Evolutionary conservation across 352 stramenopile species (phyloP), one percentile per base, ranked within the genome.

Genomic region (Pythium rishiriense): DNA sequence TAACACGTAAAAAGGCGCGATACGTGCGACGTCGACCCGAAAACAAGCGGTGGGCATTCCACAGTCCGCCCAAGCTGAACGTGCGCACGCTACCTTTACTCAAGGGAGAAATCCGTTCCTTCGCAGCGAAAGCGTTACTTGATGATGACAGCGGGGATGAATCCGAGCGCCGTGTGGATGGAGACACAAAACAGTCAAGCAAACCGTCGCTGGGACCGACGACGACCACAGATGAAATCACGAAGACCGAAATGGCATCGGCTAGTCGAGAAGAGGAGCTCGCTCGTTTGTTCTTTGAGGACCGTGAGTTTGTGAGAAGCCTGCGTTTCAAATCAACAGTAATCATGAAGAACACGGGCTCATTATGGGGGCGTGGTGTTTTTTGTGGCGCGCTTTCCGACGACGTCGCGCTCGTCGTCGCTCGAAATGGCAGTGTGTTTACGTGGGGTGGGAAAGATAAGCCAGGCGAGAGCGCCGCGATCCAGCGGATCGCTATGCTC

Each of bases 331-430:
- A 79, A 28, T 78, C 74, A 12, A 79, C 84, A 2, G 72, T 81
- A 28, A 65, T 94, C 29, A 93, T 95, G 77, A 75, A 76, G 53
- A 98, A 98, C 73, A 98, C 91, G 7, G 88, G 84, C 2, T 84
- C 80, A 17, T 72, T 98, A 0, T 98, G 94, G 94, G 93, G 93
- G 4, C 77, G 90, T 39, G 82, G 89, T 37, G 73, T 98, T 4
- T 68, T 90, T 6, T 78, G 94, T 63, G 85, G 81, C 8, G 69
- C 87, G 2, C 74, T 97, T 7, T 82, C 79, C 26, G 89, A 98
- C 43, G 97, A 87, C 47, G 73, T 96, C 25, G 91, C 94, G 24
- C 91, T 97, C 51, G 89, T 79, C 0, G 77, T 97, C 19, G 96
- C 90, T 17, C 79, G 87, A 45, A 74, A 75, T 0, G 88, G 91